These are phyloP conservation scores for Ascochyta viciae-villosae DNA, from an alignment of 2,329 filamentous ascomycete genomes.

Conservation along the genomic window DNA sequence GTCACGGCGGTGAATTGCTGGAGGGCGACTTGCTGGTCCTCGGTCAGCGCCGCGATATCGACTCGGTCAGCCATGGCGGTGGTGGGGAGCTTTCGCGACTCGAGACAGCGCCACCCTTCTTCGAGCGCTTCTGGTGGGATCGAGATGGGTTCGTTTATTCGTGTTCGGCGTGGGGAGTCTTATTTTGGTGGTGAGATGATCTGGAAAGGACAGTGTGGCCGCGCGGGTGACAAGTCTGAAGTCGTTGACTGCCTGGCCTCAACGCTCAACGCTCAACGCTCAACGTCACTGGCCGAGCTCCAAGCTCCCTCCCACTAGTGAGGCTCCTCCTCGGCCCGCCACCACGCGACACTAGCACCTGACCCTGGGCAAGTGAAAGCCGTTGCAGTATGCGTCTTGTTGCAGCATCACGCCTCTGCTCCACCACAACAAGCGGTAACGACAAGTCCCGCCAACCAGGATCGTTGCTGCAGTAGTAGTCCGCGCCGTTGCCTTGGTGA, in stretches of 20 bases:
- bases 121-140: background rate
- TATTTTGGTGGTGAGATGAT: background rate
- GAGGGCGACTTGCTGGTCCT: constrained; percentile 80
- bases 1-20: constrained; percentile 91
- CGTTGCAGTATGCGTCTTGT: background rate
- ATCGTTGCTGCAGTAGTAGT: too few species aligned
- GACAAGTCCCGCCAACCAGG: too few species aligned
- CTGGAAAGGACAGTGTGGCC: constrained; percentile 13
- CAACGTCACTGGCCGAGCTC: constrained; percentile 9
- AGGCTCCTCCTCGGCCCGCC: constrained; percentile 10
- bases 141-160: too few species aligned
- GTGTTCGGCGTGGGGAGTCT: too few species aligned
- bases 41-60: constrained; percentile 74
- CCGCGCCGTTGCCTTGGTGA: too few species aligned
- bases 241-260: constrained; percentile 10
- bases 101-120: background rate
- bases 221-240: background rate
- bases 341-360: constrained; percentile 14
- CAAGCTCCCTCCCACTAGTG: constrained; percentile 1
- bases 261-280: background rate
- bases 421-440: too few species aligned
- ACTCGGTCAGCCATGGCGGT: constrained; percentile 51
- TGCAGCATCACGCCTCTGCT: too few species aligned
- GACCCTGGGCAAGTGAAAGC: constrained; percentile 9
- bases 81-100: background rate